Evolutionary conservation across 805 yeast species (phyloP).

Genomic region (Wickerhamomyces alni): DNA sequence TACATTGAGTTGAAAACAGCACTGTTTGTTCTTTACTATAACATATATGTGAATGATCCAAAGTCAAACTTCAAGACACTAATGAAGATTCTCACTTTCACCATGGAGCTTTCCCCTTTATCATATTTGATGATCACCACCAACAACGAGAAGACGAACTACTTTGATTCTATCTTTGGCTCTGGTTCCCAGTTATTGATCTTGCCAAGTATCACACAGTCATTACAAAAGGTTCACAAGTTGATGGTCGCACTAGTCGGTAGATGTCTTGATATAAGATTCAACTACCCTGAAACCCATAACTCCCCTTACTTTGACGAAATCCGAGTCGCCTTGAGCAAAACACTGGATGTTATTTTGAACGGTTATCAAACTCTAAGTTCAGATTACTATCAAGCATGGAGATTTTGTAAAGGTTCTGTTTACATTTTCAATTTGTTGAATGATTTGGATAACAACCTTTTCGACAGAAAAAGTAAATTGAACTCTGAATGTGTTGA

Average conservation of each 20-base stretch:
- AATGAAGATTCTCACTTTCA: constrained; percentile 12
- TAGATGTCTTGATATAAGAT: constrained; percentile 26
- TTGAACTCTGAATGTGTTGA: constrained; percentile 16
- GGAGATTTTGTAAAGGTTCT: constrained; percentile 54
- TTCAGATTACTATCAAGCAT: constrained; percentile 54
- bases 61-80: constrained; percentile 5
- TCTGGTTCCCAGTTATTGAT: constrained; percentile 18
- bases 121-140: constrained; percentile 18
- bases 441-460: constrained; percentile 23
- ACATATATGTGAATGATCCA: constrained; percentile 18
- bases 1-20: constrained; percentile 23
- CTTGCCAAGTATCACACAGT: constrained; percentile 14
- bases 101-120: constrained; percentile 20
- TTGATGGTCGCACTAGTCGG: constrained; percentile 13
- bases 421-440: constrained; percentile 33
- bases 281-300: constrained; percentile 11
- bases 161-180: constrained; percentile 22
- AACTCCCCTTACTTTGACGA: constrained; percentile 8
- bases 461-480: constrained; percentile 20
- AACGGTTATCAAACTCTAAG: constrained; percentile 38
- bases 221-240: constrained; percentile 18
- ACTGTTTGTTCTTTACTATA: constrained; percentile 20
- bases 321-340: constrained; percentile 18
- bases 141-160: constrained; percentile 19
- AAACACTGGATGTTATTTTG: constrained; percentile 25